Conservation (phyloP, 2,329 filamentous ascomycete species). For the Fusarium paranaense region DNA sequence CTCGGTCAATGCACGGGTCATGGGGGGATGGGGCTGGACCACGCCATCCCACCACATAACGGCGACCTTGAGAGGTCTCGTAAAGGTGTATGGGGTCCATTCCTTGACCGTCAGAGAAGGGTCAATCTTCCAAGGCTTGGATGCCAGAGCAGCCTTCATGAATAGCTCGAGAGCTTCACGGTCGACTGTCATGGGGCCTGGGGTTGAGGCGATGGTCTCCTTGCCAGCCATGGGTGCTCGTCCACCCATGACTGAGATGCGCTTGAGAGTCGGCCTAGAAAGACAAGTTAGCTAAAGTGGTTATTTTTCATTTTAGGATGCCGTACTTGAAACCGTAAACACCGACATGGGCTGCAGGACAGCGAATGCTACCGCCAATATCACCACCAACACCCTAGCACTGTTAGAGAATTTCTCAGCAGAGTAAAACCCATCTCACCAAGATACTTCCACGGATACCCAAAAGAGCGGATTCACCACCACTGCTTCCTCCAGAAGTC, state of each 20-base stretch:
- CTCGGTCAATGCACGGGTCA: constrained; percentile 66
- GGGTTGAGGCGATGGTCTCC: constrained; percentile 49
- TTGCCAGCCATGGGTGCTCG: constrained; percentile 48
- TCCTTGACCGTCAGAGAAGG: constrained; percentile 47
- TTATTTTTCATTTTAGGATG: fast-evolving
- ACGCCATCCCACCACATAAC: constrained; percentile 70
- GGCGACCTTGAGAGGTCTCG: constrained; percentile 67
- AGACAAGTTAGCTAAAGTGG: not conserved
- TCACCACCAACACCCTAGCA: constrained; percentile 54
- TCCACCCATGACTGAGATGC: constrained; percentile 45
- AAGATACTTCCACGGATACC: constrained; percentile 55
- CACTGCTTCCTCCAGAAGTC: constrained; percentile 73
- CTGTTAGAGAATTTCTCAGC: not conserved
- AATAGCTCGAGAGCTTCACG: constrained; percentile 51
- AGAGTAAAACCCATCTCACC: constrained; percentile 21
- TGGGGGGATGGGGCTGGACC: constrained; percentile 70
- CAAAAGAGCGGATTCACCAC: constrained; percentile 62
- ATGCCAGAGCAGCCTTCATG: constrained; percentile 48
- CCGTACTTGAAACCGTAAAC: constrained; percentile 51
- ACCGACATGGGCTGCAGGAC: constrained; percentile 51
- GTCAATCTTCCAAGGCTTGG: constrained; percentile 50
- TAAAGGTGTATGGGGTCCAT: constrained; percentile 51
- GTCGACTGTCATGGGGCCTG: constrained; percentile 50
- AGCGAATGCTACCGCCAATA: constrained; percentile 55
- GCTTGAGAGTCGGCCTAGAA: constrained; percentile 47